Evolutionary conservation across 768 basidiomycete genomes (phyloP), one percentile per base, ranked within the genome.

Genomic region (Boletus sp.): DNA sequence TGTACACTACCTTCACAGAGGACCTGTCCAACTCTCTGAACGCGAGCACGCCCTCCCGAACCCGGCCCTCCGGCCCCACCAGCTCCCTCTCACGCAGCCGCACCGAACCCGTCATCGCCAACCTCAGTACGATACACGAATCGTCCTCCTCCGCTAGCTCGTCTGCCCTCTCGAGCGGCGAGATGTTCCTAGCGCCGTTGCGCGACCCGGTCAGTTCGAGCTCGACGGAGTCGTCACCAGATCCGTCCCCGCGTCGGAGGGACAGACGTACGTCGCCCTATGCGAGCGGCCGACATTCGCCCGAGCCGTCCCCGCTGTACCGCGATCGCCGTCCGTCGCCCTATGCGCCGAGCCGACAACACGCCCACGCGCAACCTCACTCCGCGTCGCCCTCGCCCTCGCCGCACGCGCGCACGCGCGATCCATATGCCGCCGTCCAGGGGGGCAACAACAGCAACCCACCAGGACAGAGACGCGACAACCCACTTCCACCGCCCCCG

Each of bases 401-500:
- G 27, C 63, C 63, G 0, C 54, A 49, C 5, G 29, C 50, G 19
- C 58, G n/a, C 14, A 6, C 25, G 30, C 64, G 45, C 15, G 61
- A 64, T 34, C 32, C 57, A 21, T 47, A 64, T 35, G n/a, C 49
- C 9, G 2, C 10, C 15, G 19, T 3, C 4, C 42, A 39, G 4
- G 33, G 33, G 5, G 25, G 25, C 30, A 11, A 0, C 17, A 43
- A 21, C 10, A 17, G 15, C 13, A 25, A 14, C 17, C 27, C 39
- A 32, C 15, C n/a, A 5, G 49, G 33, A 23, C 33, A 34, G 7
- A 38, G 66, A 42, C 67, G 60, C 7, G 60, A 62, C 32, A 70
- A 70, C 43, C 69, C 69, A 8, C 69, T 70, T 29, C 69, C 69
- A 0, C 57, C 64, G 3, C 69, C 69, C 1, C 69, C 69, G 9